These are phyloP conservation scores for Diaporthe nobilis DNA, from an alignment of 2,329 filamentous ascomycete species.

Conservation along the genomic window DNA sequence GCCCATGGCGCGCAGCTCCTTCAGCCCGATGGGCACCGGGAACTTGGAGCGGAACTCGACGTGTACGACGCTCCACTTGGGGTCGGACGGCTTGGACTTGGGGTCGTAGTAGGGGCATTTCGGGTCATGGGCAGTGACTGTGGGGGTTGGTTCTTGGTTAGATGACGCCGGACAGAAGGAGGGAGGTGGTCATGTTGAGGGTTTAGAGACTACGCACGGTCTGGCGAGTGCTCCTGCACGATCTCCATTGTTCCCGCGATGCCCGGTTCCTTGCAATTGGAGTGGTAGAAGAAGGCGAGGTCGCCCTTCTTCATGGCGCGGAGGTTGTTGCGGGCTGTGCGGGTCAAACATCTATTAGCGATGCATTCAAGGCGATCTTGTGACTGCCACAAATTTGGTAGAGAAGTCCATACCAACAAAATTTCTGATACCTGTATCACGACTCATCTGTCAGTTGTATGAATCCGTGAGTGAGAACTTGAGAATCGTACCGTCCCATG, in stretches of 20 bases:
- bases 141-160: not conserved
- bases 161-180: not conserved
- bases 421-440: conserved; percentile 53
- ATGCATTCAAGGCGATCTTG: not conserved
- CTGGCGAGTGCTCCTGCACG: conserved; percentile 84
- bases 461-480: conserved; percentile 65
- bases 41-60: conserved; percentile 92
- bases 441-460: conserved; percentile 33
- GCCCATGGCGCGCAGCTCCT: conserved; percentile 77
- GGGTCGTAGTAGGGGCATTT: conserved; percentile 87
- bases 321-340: conserved; percentile 85
- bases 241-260: conserved; percentile 93
- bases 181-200: not conserved
- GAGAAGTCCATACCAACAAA: conserved; percentile 45
- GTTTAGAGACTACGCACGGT: conserved; percentile 68
- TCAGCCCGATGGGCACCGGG: conserved; percentile 76
- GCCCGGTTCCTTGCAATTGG: conserved; percentile 89
- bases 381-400: not conserved
- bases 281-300: conserved; percentile 97
- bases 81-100: conserved; percentile 76
- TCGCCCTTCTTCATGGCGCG: conserved; percentile 92
- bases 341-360: not conserved
- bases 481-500: conserved; percentile 83
- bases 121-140: conserved; percentile 79
- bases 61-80: conserved; percentile 91